These are phyloP conservation scores for Alliaria petiolata DNA, from an alignment of 345 rosid species.

Conservation along the genomic window DNA sequence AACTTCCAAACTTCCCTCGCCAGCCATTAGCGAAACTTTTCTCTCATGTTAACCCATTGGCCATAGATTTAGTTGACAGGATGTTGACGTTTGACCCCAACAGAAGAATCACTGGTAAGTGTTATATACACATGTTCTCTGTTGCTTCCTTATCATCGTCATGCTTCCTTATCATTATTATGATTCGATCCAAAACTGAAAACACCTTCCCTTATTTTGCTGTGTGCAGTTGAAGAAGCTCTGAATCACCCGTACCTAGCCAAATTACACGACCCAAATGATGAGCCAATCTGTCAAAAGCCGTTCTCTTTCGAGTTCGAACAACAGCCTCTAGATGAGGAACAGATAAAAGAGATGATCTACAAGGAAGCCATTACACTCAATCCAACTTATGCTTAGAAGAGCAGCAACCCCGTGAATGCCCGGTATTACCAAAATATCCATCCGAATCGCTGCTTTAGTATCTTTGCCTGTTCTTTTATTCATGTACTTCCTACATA, in stretches of 20 bases:
- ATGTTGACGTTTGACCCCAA: constrained; percentile 95
- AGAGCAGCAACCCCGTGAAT: neutral
- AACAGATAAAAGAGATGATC: constrained; percentile 89
- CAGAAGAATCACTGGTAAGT: constrained; percentile 87
- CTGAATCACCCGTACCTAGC: constrained; percentile 82
- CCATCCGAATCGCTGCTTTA: constrained; percentile 15
- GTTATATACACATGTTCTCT: neutral
- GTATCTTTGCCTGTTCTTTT: constrained; percentile 23
- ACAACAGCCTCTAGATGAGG: constrained; percentile 74
- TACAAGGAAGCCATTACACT: constrained; percentile 69
- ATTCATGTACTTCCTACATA: constrained; percentile 14
- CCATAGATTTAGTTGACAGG: constrained; percentile 78
- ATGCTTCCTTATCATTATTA: neutral
- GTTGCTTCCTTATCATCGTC: neutral
- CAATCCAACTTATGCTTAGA: constrained; percentile 67
- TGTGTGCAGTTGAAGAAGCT: constrained; percentile 82
- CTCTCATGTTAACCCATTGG: constrained; percentile 74
- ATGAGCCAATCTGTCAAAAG: constrained; percentile 77
- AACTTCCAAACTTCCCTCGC: constrained; percentile 67
- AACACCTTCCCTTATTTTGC: neutral
- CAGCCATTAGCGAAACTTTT: constrained; percentile 59
- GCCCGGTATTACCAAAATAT: constrained; percentile 15
- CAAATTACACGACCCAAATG: constrained; percentile 77
- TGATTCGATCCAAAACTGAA: neutral
- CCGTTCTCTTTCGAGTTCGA: constrained; percentile 89